Conservation (phyloP, 176 grass and related monocot genomes). For the Tuctoria greenei region DNA sequence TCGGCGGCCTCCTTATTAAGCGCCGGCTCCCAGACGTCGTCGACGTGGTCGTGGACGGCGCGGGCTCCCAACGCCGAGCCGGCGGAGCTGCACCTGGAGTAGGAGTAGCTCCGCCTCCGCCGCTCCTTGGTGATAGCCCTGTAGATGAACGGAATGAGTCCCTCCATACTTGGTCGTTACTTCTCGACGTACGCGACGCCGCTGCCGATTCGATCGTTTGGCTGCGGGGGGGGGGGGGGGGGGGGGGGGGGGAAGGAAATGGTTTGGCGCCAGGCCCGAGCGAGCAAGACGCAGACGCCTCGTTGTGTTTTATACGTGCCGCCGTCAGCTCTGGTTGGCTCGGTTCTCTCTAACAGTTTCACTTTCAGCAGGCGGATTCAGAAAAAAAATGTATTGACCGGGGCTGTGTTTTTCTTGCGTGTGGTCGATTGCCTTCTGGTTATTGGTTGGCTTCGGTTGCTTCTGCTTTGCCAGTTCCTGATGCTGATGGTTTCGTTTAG, state of each 20-base stretch:
- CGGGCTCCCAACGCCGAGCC: constrained; percentile 31
- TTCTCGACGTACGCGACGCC: not conserved
- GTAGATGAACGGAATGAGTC: constrained; percentile 83
- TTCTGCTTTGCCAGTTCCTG: not conserved
- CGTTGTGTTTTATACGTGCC: not conserved
- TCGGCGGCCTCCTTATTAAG: not conserved
- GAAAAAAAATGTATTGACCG: constrained; percentile 11
- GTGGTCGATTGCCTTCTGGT: constrained; percentile 8
- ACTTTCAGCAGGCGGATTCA: not conserved
- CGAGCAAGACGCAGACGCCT: constrained; percentile 13
- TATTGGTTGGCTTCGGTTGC: constrained; percentile 20
- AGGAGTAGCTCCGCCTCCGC: constrained; percentile 56
- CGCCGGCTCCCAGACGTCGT: constrained; percentile 20
- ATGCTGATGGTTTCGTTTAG: constrained; percentile 23
- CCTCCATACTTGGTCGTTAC: constrained; percentile 52
- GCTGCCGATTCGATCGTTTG: no score
- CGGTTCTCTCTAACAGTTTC: no score
- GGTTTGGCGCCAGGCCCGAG: not conserved
- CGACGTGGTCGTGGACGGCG: constrained; percentile 17
- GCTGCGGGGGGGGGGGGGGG: no score
- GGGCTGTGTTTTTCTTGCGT: constrained; percentile 21
- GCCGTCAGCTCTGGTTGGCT: no score
- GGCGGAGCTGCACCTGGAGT: constrained; percentile 56
- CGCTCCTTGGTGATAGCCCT: constrained; percentile 74
- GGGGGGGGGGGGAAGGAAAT: not conserved